Evolutionary conservation across 306 rosid species (phyloP), one percentile per base, ranked within the genome.

Genomic region (Pyrus bretschneideri): DNA sequence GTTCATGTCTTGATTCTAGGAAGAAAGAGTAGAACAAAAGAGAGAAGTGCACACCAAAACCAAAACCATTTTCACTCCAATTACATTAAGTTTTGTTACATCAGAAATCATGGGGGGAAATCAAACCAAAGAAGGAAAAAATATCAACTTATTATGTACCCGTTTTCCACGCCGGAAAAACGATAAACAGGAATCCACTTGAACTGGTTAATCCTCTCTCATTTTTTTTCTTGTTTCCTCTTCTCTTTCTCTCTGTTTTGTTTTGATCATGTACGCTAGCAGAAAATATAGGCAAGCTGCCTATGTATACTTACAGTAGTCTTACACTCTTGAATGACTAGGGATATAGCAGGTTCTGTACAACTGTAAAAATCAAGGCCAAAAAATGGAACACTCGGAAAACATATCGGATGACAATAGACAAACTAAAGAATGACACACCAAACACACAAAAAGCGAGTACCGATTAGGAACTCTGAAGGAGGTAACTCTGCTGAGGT

Each of bases 271-370:
- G 81, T 85, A 82, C 81, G 77, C 88, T 87, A 89, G 92, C 79
- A 52, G 82, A 83, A 77, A 78, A 67, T 80, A 75, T 76, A 69
- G 93, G 98, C 90, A 86, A 89, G 74, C 62, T 84, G 93, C 94
- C 97, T 64, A 80, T 75, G 97, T 85, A 82, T 88, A 90, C 92
- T 90, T 83, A 88, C 93, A 89, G 85, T 92, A 89, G 86, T 89
- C 89, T 89, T 79, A 88, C 97, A 90, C 87, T 92, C 92, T 77
- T 18, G 72, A 84, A 89, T 76, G 70, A 81, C 91, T 88, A 86
- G 76, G 74, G 83, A 80, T 78, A 67, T 81, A 79, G 77, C 81
- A 83, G 82, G 77, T 81, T 89, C 86, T 92, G 90, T 95, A 95
- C 97, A 92, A 82, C 79, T 74, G 85, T 74, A 75, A 82, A 88